Evolutionary conservation across 2,329 filamentous ascomycete species (phyloP).

Genomic region (Pyrenochaeta sp.): DNA sequence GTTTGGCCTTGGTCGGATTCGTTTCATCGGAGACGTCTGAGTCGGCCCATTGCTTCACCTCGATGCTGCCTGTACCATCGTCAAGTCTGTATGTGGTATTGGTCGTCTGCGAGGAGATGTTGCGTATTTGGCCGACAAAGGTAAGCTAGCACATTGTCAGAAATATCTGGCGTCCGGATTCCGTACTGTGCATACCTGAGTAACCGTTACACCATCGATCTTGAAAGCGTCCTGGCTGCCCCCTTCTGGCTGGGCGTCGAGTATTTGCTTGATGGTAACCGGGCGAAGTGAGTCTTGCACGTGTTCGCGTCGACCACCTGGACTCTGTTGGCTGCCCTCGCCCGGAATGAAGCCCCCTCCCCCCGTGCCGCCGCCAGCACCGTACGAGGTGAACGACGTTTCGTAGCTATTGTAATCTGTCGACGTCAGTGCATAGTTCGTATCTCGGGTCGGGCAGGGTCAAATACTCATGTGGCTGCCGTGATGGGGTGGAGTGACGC

Average conservation of each 20-base stretch:
- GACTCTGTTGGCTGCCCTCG: conserved; percentile 56
- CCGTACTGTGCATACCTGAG: conserved; percentile 58
- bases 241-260: conserved; percentile 72
- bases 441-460: too few relatives aligned
- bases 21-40: conserved; percentile 59
- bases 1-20: conserved; percentile 59
- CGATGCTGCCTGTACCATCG: conserved; percentile 90
- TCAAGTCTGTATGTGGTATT: conserved; percentile 93
- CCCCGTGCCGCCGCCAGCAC: conserved; percentile 61
- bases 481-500: conserved; percentile 15
- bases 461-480: conserved; percentile 28
- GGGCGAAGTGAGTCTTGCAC: conserved; percentile 88
- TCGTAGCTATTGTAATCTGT: conserved; percentile 50
- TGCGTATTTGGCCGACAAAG: conserved; percentile 89
- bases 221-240: conserved; percentile 71
- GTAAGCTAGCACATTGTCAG: conserved; percentile 66
- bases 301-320: conserved; percentile 58
- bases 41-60: conserved; percentile 89
- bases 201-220: conserved; percentile 78
- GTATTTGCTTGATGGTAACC: conserved; percentile 93
- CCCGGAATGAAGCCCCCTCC: conserved; percentile 68
- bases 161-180: not conserved
- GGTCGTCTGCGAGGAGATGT: conserved; percentile 83
- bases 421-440: conserved; percentile 14
- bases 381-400: conserved; percentile 64